A percentile compares a stretch with the other conserved stretches of the same genome.
Conservation (phyloP, 2,329 filamentous ascomycete genomes). For the Nannizzia gypsea region DNA sequence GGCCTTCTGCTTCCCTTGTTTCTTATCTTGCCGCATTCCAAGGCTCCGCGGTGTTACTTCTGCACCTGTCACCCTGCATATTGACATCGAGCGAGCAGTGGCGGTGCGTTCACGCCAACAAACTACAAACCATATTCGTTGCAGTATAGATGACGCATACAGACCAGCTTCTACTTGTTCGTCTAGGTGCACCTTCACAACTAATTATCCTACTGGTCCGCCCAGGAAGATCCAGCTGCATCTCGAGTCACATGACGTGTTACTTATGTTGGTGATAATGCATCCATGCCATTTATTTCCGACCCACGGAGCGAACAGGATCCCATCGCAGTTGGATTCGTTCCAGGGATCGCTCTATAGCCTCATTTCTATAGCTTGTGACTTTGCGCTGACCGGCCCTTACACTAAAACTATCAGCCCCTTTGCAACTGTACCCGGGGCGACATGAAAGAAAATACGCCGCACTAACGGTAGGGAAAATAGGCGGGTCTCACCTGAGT, state of each 20-base stretch:
- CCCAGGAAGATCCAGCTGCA: not conserved
- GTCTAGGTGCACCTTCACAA: not conserved
- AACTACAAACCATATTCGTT: not conserved
- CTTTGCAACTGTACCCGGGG: not conserved
- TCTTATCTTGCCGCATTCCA: not conserved
- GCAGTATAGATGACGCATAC: not conserved
- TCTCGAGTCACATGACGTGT: not conserved
- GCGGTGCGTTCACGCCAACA: not conserved
- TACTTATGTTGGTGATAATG: constrained; percentile 5
- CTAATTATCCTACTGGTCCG: not conserved
- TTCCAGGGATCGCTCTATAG: not conserved
- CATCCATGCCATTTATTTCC: not conserved
- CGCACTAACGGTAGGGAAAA: not conserved
- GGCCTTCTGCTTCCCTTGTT: not conserved
- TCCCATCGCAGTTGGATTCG: not conserved
- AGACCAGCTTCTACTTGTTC: not conserved
- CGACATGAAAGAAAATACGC: not conserved
- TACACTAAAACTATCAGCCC: not conserved
- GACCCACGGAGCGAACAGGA: not conserved
- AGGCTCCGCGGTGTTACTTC: not conserved
- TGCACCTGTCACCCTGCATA: not conserved
- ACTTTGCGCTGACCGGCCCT: not conserved
- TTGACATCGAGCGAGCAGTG: not conserved
- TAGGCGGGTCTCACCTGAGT: not conserved
- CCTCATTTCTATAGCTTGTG: not conserved